Evolutionary conservation across 345 rosid species (phyloP), one percentile per base, ranked within the genome.

Genomic region (Cardamine occulta): DNA sequence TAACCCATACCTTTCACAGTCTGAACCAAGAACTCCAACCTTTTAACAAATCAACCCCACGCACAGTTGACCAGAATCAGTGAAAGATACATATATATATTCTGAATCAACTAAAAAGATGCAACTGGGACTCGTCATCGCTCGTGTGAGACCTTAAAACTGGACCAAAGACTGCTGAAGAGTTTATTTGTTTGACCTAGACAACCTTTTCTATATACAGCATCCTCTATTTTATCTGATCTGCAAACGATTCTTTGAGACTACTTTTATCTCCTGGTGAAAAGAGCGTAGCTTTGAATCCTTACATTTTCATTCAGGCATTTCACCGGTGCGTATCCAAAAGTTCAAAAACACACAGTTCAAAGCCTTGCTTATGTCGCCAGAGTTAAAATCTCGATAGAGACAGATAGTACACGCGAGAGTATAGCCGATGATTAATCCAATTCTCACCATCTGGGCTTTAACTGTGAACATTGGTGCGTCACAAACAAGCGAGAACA

Each of bases 291-390:
- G 48, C 34, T 67, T 54, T 21, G 12, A 66, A 3, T 21, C 34
- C 48, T 19, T 19, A 37, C 26, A 35, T n/a, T 37, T 57, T 42
- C 55, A 28, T 26, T 40, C 18, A 55, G 73, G 63, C 63, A 68
- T 69, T 40, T 40, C 60, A 56, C 1, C 63, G 42, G 54, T 7
- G 40, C 64, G 3, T 40, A 42, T 7, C 48, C 0, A 42, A 28
- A 55, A 4, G 1, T 2, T 24, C 32, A 31, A 31, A 31, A 5
- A 31, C 32, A 31, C 32, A 31, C 7, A 31, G 32, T 6, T 6
- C 5, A n/a, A 8, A 0, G 3, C 1, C 0, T 13, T 28, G 17
- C 9, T 2, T 1, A n/a, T 15, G 34, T 42, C 21, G 19, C 31
- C 31, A 3, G 31, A 8, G 7, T 10, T 26, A 14, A 21, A 39